Base-by-base conservation (phyloP, 371 early-diverging fungal genomes). In the Mortierella sp. region DNA sequence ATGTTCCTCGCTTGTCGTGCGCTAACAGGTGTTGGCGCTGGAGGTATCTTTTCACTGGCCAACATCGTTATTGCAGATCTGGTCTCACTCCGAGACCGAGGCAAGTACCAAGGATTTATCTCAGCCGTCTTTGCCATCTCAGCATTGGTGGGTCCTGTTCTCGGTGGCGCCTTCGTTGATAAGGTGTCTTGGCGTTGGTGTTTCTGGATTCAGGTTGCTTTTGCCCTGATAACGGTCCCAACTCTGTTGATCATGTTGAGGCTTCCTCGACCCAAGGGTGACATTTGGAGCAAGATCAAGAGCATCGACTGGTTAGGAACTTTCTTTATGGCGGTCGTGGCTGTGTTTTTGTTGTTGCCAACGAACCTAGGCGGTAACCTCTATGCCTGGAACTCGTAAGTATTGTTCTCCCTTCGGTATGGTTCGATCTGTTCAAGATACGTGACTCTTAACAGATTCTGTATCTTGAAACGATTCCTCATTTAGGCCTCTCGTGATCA, bases 281-380 rank as follows among this genome's bases (percentile, higher is more conserved):
- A 79, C 56, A 60, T 81, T 21, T 44, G 57, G 61, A 55, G 57
- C 7, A 81, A 83, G 58, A 7, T 83, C 30, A 70, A 64, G 57
- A 46, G 74, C 19, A 59, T 83, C 16, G 83, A 83, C 67, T 80
- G 57, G 59, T 14, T 60, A 2, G 81, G 83, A 2, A 66, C 75
- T 1, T 65, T 75, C 37, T 70, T 69, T 18, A 30, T 83, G 56
- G 68, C 71, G 1, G 52, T 52, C 11, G 69, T 85, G 15, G 84
- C 90, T 0, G 70, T 91, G 12, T 82, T 84, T 15, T 77, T 94
- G 23, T 77, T 95, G 45, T 63, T 93, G 25, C 90, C 92, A 6
- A 85, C 92, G 7, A 85, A 89, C 15, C 85, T 90, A 84, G 94
- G 92, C 44, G 95, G 95, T 11, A 88, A 87, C 55, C 83, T 84